Evolutionary conservation across 2,329 filamentous ascomycete genomes (phyloP).

Genomic region (Elsinoe arachidis): DNA sequence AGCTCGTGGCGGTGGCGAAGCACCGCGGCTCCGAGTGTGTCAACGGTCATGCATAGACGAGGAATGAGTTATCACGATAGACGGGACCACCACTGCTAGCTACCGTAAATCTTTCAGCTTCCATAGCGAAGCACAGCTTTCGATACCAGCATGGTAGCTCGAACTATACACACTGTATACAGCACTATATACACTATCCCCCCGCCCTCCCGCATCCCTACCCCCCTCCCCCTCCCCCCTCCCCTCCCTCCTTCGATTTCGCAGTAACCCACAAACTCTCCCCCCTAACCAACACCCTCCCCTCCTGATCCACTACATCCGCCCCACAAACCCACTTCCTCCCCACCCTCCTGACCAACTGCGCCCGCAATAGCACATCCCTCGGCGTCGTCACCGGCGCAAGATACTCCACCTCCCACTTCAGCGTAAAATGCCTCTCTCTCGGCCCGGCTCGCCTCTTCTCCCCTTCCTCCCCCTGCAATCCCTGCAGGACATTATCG

Average conservation of each 20-base stretch:
- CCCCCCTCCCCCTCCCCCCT: conserved; percentile 25
- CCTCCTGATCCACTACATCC: conserved; percentile 1
- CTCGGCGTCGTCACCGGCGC: conserved; percentile 64
- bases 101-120: no score
- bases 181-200: background rate
- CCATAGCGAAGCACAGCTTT: no score
- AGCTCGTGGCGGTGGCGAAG: no score
- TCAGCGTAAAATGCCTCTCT: conserved; percentile 32
- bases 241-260: conserved; percentile 27
- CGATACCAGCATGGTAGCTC: no score
- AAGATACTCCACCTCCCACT: conserved; percentile 62
- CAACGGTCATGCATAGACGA: background rate
- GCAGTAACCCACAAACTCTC: conserved; percentile 31
- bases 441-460: background rate
- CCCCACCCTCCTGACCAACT: conserved; percentile 56
- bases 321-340: conserved; percentile 26
- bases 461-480: background rate
- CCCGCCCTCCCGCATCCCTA: background rate
- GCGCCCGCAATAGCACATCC: conserved; percentile 54
- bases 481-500: background rate
- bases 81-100: no score
- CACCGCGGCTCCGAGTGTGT: no score
- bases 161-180: background rate
- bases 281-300: conserved; percentile 19
- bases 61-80: no score